Evolutionary conservation across 208 protist genomes (phyloP), one percentile per base, ranked within the genome.

Genomic region (Acanthamoeba royreba): DNA sequence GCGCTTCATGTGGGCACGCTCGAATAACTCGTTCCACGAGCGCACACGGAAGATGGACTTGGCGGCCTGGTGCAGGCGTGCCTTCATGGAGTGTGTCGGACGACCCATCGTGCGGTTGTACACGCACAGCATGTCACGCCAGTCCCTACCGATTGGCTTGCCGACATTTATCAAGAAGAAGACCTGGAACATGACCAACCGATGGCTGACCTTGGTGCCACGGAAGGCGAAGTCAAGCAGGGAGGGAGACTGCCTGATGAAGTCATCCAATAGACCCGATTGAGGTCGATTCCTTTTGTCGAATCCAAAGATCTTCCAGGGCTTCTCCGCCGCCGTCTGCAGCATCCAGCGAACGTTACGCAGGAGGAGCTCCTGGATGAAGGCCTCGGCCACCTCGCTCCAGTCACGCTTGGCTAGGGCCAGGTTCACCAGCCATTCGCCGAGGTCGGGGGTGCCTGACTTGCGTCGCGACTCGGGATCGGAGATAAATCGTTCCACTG

Each of bases 181-280:
- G 42, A 91, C 85, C 42, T 91, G 85, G 85, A 91, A 91, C 85
- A 91, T 91, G 40, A 91, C 53, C 40, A 91, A 22, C 2, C 61
- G 38, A 22, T 43, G 40, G 31, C 53, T 77, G 13, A 91, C 53
- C 0, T n/a, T 11, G 5, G 74, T 85, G 1, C 0, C 2, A 7
- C 5, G 17, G 43, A 85, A 85, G 43, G 74, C 0, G 25, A 38
- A 19, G 43, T 85, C 74, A 19, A 85, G 46, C 43, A 85, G 13
- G 4, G 38, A 0, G 9, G 74, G 43, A 17, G 74, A 85, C 43
- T 53, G 15, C 9, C 4, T 9, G 19, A 5, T 28, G 25, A 2
- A 2, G 35, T 42, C 40, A 19, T n/a, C 40, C 40, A 40, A n/a
- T 47, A 5, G 42, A 53, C 25, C n/a, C 1, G 11, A 5, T 0